Percentiles rank a stretch among this genome's conserved stretches.
These are phyloP conservation scores for Sporothrix brunneoviolacea DNA, from an alignment of 2,329 filamentous ascomycete species.

Conservation along the genomic window DNA sequence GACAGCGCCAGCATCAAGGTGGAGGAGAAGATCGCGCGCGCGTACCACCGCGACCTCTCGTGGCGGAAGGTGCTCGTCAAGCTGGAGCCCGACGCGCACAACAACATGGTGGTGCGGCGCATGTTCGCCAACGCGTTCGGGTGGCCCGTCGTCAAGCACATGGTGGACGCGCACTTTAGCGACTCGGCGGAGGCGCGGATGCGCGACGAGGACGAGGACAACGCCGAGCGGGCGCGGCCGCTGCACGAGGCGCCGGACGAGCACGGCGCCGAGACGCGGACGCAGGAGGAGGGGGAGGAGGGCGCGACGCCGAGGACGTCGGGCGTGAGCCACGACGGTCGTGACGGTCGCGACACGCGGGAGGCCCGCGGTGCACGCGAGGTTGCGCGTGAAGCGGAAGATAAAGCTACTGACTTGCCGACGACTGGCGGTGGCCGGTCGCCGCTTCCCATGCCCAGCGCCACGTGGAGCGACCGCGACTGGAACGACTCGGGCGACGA, in stretches of 20 bases:
- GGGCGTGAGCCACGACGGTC: too few species aligned
- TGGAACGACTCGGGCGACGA: slow-evolving; percentile 50
- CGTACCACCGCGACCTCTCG: slow-evolving; percentile 83
- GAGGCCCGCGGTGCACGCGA: too few species aligned
- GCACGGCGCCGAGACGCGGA: slow-evolving; percentile 59
- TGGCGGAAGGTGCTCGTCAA: slow-evolving; percentile 97
- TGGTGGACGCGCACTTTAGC: slow-evolving; percentile 90
- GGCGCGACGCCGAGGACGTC: neutral
- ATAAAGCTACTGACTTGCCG: neutral
- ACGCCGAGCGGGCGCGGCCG: slow-evolving; percentile 62
- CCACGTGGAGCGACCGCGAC: slow-evolving; percentile 61
- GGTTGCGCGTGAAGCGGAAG: neutral
- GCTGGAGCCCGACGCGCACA: slow-evolving; percentile 93
- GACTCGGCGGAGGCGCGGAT: slow-evolving; percentile 61
- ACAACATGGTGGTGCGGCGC: slow-evolving; percentile 93
- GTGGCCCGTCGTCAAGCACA: slow-evolving; percentile 92
- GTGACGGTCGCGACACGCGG: too few species aligned
- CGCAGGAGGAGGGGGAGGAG: neutral
- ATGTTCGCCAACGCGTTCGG: slow-evolving; percentile 97
- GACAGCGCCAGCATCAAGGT: slow-evolving; percentile 73
- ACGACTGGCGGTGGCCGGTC: slow-evolving; percentile 2
- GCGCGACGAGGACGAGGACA: slow-evolving; percentile 60
- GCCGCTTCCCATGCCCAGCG: slow-evolving; percentile 38
- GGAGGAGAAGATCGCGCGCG: slow-evolving; percentile 94
- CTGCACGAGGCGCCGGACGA: slow-evolving; percentile 48